Conservation (phyloP, 2,329 filamentous ascomycete genomes). For the Biscogniauxia mediterranea region DNA sequence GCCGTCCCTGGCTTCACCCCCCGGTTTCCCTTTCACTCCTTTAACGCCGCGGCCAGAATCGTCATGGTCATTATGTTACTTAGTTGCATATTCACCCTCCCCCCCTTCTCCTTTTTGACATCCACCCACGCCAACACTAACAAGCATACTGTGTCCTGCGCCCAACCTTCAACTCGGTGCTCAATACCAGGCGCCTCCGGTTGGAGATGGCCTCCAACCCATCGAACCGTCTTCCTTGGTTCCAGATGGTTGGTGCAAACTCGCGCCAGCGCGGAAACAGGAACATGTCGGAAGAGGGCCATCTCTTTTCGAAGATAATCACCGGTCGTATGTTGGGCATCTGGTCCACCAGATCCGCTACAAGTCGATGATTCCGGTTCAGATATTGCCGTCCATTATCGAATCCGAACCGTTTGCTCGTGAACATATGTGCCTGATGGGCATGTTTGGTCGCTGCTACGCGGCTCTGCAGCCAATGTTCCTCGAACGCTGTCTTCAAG, state of each 20-base stretch:
- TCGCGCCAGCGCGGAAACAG: neutral
- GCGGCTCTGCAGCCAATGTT: conserved; percentile 10
- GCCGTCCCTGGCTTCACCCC: neutral
- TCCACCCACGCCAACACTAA: neutral
- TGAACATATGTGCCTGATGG: neutral
- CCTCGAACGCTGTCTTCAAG: conserved; percentile 10
- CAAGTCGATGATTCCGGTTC: conserved; percentile 2
- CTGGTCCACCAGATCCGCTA: conserved; percentile 1
- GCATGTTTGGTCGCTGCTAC: neutral
- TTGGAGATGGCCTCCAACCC: conserved; percentile 11
- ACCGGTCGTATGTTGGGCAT: conserved; percentile 11
- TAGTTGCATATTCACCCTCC: neutral
- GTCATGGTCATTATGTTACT: neutral
- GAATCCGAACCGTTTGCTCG: conserved; percentile 4
- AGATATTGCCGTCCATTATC: neutral
- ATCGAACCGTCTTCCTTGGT: conserved; percentile 1
- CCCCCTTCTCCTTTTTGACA: too few relatives aligned
- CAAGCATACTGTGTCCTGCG: conserved; percentile 3
- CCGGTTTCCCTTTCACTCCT: too few relatives aligned
- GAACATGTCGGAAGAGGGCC: neutral
- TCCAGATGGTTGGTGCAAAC: neutral
- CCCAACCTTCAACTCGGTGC: neutral
- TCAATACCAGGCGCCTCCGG: conserved; percentile 7
- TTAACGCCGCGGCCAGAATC: neutral
- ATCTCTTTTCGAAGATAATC: conserved; percentile 11